Evolutionary conservation across 805 yeast genomes (phyloP).

Genomic region (Schwanniomyces occidentalis): DNA sequence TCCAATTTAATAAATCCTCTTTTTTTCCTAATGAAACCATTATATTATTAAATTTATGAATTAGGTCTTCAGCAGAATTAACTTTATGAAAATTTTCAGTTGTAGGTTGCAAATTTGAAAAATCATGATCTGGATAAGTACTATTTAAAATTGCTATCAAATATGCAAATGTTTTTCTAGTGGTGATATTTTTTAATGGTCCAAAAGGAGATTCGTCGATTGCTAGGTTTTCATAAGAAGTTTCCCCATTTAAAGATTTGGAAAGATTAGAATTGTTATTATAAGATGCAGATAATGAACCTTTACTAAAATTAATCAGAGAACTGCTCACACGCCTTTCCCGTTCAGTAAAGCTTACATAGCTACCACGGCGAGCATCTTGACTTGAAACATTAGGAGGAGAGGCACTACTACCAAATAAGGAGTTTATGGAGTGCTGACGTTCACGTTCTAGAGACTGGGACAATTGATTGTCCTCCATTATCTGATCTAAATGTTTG

Average conservation of each 20-base stretch:
- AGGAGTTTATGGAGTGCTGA: constrained; percentile 33
- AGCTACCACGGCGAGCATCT: constrained; percentile 25
- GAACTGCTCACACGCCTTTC: constrained; percentile 29
- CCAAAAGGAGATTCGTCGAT: constrained; percentile 79
- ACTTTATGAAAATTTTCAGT: constrained; percentile 46
- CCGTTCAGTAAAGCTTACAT: constrained; percentile 16
- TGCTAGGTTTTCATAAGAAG: constrained; percentile 12
- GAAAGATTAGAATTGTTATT: constrained; percentile 13
- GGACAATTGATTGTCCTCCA: constrained; percentile 45
- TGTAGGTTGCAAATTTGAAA: constrained; percentile 83
- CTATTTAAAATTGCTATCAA: constrained; percentile 87
- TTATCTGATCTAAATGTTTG: constrained; percentile 63
- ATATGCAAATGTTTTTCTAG: constrained; percentile 87
- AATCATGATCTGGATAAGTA: constrained; percentile 95
- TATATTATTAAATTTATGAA: constrained; percentile 72
- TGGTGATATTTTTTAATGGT: constrained; percentile 80
- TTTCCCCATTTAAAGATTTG: constrained; percentile 21
- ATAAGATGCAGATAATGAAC: constrained; percentile 10
- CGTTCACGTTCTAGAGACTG: constrained; percentile 40
- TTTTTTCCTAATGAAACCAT: constrained; percentile 52
- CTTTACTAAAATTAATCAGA: constrained; percentile 24
- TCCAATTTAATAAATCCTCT: constrained; percentile 53
- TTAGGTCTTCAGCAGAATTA: constrained; percentile 45
- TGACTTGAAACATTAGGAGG: constrained; percentile 18
- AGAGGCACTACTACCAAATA: constrained; percentile 40